Percentiles rank a stretch among this genome's conserved stretches.
These are phyloP conservation scores for Hyaloperonospora brassicae DNA, from an alignment of 352 stramenopile genomes.

Conservation along the genomic window DNA sequence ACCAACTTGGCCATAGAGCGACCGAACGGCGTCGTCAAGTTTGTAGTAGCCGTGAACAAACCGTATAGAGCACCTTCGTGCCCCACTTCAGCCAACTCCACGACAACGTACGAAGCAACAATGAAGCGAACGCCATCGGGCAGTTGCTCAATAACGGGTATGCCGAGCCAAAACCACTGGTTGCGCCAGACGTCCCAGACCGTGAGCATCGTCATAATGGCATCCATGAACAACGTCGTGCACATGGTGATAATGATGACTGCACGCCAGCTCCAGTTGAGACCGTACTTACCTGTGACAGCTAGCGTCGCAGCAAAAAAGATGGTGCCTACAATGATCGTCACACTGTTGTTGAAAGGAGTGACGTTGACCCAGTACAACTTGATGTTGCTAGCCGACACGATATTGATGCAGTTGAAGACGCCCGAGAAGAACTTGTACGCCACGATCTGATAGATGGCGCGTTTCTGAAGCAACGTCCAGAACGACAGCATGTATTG, in stretches of 20 bases:
- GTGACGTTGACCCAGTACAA: conserved; percentile 46
- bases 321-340: conserved; percentile 39
- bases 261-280: conserved; percentile 53
- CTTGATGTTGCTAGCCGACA: conserved; percentile 41
- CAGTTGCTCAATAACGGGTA: conserved; percentile 42
- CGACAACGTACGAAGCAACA: conserved; percentile 46
- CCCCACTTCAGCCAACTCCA: conserved; percentile 43
- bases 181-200: conserved; percentile 49
- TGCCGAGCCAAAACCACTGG: conserved; percentile 58
- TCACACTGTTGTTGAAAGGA: conserved; percentile 47
- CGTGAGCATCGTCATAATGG: conserved; percentile 43
- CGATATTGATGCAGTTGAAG: conserved; percentile 56
- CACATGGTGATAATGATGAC: conserved; percentile 36
- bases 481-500: conserved; percentile 42
- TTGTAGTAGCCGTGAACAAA: conserved; percentile 44
- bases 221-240: conserved; percentile 33
- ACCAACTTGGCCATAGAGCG: conserved; percentile 42
- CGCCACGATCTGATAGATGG: conserved; percentile 34
- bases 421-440: conserved; percentile 58
- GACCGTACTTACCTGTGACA: conserved; percentile 35
- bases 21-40: conserved; percentile 40
- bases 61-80: conserved; percentile 52
- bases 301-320: conserved; percentile 33
- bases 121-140: conserved; percentile 52
- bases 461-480: conserved; percentile 36